Conservation (phyloP, 2,329 filamentous ascomycete genomes). For the Pseudogymnoascus sp. region DNA sequence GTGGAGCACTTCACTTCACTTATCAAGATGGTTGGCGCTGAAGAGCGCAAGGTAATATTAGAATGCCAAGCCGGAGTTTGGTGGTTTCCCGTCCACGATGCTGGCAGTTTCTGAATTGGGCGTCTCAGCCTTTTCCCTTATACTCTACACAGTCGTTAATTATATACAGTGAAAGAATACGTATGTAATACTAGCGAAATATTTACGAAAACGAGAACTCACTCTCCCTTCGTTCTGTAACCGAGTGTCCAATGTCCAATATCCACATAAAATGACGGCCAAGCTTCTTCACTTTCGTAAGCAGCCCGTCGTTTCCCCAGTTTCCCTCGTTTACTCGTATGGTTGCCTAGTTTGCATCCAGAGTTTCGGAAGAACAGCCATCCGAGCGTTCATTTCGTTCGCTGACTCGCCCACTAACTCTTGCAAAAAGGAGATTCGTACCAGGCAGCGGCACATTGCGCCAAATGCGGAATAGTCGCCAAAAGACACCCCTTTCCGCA, state of each 20-base stretch:
- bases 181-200: neutral
- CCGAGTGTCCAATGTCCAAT: neutral
- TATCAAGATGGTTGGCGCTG: neutral
- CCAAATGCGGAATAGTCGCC: neutral
- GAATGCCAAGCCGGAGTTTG: neutral
- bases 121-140: neutral
- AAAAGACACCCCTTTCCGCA: neutral
- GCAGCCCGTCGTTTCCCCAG: neutral
- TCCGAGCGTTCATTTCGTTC: neutral
- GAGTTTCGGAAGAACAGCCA: neutral
- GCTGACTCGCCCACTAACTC: neutral
- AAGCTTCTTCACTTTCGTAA: neutral
- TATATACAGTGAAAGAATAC: neutral
- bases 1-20: neutral
- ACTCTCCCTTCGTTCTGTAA: neutral
- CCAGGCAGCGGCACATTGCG: neutral
- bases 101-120: neutral
- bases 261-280: slow-evolving; percentile 1
- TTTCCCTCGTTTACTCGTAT: neutral
- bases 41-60: neutral
- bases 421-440: neutral
- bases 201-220: neutral
- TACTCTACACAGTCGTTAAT: neutral
- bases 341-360: neutral
- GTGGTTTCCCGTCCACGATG: neutral